Evolutionary conservation across 106 monocot genomes (phyloP).

Genomic region (Apostasia shenzhenica): DNA sequence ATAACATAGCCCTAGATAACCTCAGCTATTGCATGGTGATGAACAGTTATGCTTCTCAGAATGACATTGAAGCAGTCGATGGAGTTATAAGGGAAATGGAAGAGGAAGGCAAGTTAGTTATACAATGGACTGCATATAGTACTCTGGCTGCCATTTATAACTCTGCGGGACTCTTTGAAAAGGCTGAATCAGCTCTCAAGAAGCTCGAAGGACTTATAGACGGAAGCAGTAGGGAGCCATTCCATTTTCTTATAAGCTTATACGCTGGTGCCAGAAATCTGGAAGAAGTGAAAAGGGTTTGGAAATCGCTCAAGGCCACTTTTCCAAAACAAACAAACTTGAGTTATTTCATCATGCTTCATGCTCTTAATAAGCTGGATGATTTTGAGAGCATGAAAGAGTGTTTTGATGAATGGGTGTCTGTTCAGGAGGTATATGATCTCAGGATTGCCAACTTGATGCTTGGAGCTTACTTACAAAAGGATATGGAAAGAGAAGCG

Average conservation of each 20-base stretch:
- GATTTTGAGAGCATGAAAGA: slow-evolving; percentile 22
- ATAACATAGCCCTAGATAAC: slow-evolving; percentile 28
- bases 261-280: slow-evolving; percentile 50
- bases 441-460: slow-evolving; percentile 23
- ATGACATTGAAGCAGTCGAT: slow-evolving; percentile 50
- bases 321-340: slow-evolving; percentile 41
- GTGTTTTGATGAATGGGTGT: slow-evolving; percentile 45
- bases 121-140: slow-evolving; percentile 50
- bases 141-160: slow-evolving; percentile 54
- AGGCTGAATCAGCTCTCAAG: slow-evolving; percentile 54
- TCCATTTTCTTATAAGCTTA: slow-evolving; percentile 57
- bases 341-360: slow-evolving; percentile 36
- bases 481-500: slow-evolving; percentile 25
- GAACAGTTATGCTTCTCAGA: slow-evolving; percentile 35
- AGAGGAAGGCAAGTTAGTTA: slow-evolving; percentile 8
- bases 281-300: slow-evolving; percentile 50
- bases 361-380: slow-evolving; percentile 38
- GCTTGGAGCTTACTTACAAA: slow-evolving; percentile 18
- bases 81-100: slow-evolving; percentile 31
- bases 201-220: slow-evolving; percentile 45
- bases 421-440: slow-evolving; percentile 18
- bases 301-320: slow-evolving; percentile 35
- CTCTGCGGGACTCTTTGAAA: slow-evolving; percentile 20
- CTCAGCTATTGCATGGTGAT: slow-evolving; percentile 53
- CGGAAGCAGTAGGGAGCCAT: slow-evolving; percentile 26